phyloP scores from a whole-genome alignment of 106 monocot genomes.

The Posidonia australis region DNA sequence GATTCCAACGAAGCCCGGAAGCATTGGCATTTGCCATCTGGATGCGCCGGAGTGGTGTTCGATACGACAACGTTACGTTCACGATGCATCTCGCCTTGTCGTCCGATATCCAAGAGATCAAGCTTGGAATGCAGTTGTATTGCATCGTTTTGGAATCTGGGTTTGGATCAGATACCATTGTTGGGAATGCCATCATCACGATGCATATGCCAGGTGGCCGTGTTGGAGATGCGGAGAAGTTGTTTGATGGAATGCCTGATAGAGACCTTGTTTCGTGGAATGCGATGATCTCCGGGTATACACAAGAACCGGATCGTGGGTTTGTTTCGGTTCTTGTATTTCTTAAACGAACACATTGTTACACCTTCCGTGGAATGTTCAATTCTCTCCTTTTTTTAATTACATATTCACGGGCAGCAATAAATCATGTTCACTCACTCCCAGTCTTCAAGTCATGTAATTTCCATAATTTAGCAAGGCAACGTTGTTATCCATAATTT shows the following conservation, averaged over 20 bases:
- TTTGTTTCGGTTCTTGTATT: constrained; percentile 39
- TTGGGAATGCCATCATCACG: constrained; percentile 66
- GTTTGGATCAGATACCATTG: constrained; percentile 32
- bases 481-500: too few species aligned
- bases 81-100: constrained; percentile 36
- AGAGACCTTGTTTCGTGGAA: constrained; percentile 84
- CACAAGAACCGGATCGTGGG: constrained; percentile 39
- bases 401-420: too few species aligned
- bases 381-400: too few species aligned
- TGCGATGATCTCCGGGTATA: constrained; percentile 56
- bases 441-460: too few species aligned
- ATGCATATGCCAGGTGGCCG: constrained; percentile 28
- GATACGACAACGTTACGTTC: constrained; percentile 49
- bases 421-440: too few species aligned
- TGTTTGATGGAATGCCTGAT: constrained; percentile 65
- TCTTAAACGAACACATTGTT: too few species aligned
- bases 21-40: constrained; percentile 32
- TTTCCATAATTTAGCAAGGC: too few species aligned
- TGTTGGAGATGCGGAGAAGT: constrained; percentile 22
- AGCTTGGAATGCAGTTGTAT: constrained; percentile 7
- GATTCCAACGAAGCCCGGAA: constrained; percentile 9
- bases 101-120: constrained; percentile 6
- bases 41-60: constrained; percentile 41
- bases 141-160: constrained; percentile 1
- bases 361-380: too few species aligned